Evolutionary conservation across 2,329 filamentous ascomycete genomes (phyloP), one percentile per base, ranked within the genome.

Genomic region (Scedosporium apiospermum): DNA sequence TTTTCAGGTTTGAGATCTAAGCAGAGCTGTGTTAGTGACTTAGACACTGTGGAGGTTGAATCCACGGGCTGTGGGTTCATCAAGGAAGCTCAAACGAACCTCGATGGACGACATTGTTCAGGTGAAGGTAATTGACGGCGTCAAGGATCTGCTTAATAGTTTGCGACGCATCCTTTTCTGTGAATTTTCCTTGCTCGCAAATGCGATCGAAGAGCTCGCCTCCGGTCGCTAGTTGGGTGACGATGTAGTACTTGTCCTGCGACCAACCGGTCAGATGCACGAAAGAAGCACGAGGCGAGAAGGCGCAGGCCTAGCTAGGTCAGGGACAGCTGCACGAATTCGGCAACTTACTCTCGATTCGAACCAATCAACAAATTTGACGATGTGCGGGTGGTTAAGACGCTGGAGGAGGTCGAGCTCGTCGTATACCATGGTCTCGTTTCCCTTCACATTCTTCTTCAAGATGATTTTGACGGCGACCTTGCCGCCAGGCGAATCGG

Each of bases 221-320:
- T 68, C 95, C 95, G 0, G 91, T 96, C 51, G 95, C 95, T 63
- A 99, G 82, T 76, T 99, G 89, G 38, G 95, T 99, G 69, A 99
- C 93, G 69, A 99, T 98, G 76, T 99, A 99, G 80, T 96, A 99
- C 80, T 99, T 99, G 81, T 99, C 95, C 92, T 96, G 57, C 27
- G 60, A 14, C 23, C 12, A 49, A 27, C 16, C 44, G 16, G 30
- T 14, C 26, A 55, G 51, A 61, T 30, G 26, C 58, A 41, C 7
- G 27, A 42, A 26, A n/a, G 18, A 23, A 23, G 38, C 58, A 63
- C 21, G 5, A 27, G 23, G 55, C 16, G 14, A 46, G 46, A 21
- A 14, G n/a, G 44, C 55, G 10, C 38, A 58, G 18, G 21, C 3
- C 44, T 14, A 30, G 30, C 16, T 12, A 14, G 23, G 21, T 18